These are phyloP conservation scores for Calcarisporium arbuscula DNA, from an alignment of 2,329 filamentous ascomycete genomes.

Conservation along the genomic window DNA sequence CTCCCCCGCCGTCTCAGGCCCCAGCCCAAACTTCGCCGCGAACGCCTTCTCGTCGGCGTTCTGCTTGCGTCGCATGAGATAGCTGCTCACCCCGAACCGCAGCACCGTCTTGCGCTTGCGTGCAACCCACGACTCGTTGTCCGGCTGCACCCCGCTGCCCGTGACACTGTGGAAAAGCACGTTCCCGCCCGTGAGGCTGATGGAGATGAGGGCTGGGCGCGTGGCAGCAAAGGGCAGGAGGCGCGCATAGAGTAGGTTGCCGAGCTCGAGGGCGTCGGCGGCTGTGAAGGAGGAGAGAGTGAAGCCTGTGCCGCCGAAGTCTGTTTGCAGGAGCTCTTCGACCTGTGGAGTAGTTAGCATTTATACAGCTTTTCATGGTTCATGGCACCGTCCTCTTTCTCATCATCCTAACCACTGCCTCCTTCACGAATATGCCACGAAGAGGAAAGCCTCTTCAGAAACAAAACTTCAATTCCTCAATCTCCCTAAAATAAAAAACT, in stretches of 20 bases:
- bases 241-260: conserved; percentile 57
- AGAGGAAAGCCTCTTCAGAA: too few species aligned
- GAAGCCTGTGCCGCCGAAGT: conserved; percentile 36
- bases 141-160: conserved; percentile 59
- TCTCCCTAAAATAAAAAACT: too few species aligned
- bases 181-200: conserved; percentile 49
- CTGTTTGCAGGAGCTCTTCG: conserved; percentile 16
- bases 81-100: conserved; percentile 63
- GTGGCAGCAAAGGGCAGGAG: conserved; percentile 42
- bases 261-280: conserved; percentile 59
- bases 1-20: conserved; percentile 44
- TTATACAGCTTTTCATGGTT: neutral
- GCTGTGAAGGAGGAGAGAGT: conserved; percentile 50
- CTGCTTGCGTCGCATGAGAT: conserved; percentile 65
- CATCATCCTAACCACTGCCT: too few species aligned
- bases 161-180: conserved; percentile 65
- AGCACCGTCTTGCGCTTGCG: conserved; percentile 68
- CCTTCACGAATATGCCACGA: too few species aligned
- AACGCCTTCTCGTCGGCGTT: conserved; percentile 58
- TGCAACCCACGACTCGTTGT: conserved; percentile 65
- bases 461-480: too few species aligned
- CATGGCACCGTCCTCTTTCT: too few species aligned
- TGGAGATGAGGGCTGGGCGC: conserved; percentile 53
- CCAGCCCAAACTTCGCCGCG: conserved; percentile 57
- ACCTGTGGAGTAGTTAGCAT: conserved; percentile 14